Percentiles rank a stretch among this genome's conserved stretches.
Evolutionary conservation across 2,329 filamentous ascomycete species (phyloP).

Genomic region (Penicillium sp.): DNA sequence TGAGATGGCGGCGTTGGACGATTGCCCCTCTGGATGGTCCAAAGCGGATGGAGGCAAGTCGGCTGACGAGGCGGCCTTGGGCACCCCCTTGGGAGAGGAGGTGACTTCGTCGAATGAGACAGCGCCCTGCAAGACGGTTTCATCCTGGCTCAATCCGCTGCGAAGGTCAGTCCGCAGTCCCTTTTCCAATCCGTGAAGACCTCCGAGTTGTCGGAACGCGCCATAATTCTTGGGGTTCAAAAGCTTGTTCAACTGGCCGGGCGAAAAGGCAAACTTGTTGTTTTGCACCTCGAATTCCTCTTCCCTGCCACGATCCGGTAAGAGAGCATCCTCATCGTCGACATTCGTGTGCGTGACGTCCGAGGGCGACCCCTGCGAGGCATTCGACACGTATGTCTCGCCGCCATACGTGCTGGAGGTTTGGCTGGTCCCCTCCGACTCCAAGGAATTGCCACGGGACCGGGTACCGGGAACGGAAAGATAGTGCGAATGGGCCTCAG

Average conservation of each 20-base stretch:
- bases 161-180: conserved; percentile 62
- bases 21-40: conserved; percentile 5
- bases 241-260: conserved; percentile 68
- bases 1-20: conserved; percentile 8
- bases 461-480: conserved; percentile 58
- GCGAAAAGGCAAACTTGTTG: conserved; percentile 67
- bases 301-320: conserved; percentile 66
- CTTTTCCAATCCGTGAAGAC: conserved; percentile 65
- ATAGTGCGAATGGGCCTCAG: conserved; percentile 50
- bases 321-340: conserved; percentile 57
- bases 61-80: conserved; percentile 26
- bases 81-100: conserved; percentile 11
- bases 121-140: conserved; percentile 56
- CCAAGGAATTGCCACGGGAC: conserved; percentile 59
- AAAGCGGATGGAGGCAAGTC: conserved; percentile 6
- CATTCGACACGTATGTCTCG: conserved; percentile 47
- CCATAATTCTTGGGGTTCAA: conserved; percentile 72
- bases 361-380: conserved; percentile 39
- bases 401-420: conserved; percentile 49
- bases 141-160: conserved; percentile 64
- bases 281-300: conserved; percentile 60
- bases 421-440: conserved; percentile 53
- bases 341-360: conserved; percentile 46
- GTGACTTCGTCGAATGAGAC: conserved; percentile 61
- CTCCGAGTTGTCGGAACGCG: conserved; percentile 70